phyloP scores from a whole-genome alignment of 2,329 filamentous ascomycete genomes.

The Penicillium sp. region DNA sequence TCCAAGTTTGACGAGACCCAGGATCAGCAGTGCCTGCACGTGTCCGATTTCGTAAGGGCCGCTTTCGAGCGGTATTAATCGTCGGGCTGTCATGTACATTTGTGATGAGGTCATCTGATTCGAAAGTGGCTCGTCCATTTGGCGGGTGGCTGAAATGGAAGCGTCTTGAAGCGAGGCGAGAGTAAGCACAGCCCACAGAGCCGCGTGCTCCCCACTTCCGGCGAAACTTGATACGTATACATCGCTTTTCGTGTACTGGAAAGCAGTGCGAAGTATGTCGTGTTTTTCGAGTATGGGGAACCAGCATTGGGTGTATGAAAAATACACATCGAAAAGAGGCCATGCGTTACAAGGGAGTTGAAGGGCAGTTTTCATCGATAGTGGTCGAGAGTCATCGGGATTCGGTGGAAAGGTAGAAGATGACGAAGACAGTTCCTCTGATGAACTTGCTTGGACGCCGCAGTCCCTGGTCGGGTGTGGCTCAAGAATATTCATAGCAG shows the following conservation, averaged over 20 bases:
- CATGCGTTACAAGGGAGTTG: slow-evolving; percentile 52
- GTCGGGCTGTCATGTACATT: slow-evolving; percentile 46
- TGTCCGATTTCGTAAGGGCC: slow-evolving; percentile 51
- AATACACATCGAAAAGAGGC: slow-evolving; percentile 68
- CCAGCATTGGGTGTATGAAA: slow-evolving; percentile 74
- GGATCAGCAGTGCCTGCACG: slow-evolving; percentile 57
- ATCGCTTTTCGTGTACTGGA: slow-evolving; percentile 33
- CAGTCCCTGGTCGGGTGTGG: slow-evolving; percentile 26
- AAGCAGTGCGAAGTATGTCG: slow-evolving; percentile 56
- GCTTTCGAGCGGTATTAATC: slow-evolving; percentile 51
- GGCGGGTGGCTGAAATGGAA: slow-evolving; percentile 29
- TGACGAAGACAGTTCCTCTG: slow-evolving; percentile 5
- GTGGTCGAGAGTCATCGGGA: slow-evolving; percentile 8
- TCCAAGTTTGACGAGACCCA: slow-evolving; percentile 64
- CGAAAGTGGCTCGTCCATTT: slow-evolving; percentile 13
- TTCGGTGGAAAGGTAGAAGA: slow-evolving; percentile 3
- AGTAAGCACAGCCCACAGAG: slow-evolving; percentile 61
- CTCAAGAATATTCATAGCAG: slow-evolving; percentile 10
- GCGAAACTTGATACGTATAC: slow-evolving; percentile 25
- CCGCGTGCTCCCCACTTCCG: slow-evolving; percentile 52
- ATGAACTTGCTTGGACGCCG: slow-evolving; percentile 25
- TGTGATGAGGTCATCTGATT: slow-evolving; percentile 26
- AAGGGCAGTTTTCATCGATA: slow-evolving; percentile 35
- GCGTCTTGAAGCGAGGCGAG: slow-evolving; percentile 57
- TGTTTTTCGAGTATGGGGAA: slow-evolving; percentile 70